Evolutionary conservation across 164 flowering plant species (phyloP).

Genomic region (Magnolia officinalis): DNA sequence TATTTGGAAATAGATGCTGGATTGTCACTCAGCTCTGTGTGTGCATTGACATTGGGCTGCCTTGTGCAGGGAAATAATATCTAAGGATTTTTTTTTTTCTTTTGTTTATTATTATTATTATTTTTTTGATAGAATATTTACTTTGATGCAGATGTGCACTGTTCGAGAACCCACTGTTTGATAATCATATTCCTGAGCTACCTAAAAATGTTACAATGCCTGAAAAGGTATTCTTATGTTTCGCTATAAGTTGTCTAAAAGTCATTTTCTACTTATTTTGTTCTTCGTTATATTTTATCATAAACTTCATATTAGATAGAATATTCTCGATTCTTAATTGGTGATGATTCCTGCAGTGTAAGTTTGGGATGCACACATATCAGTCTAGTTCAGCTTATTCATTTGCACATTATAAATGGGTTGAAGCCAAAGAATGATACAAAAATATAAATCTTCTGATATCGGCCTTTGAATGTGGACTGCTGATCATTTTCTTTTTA

Average conservation of each 20-base stretch:
- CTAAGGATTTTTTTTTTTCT: background rate
- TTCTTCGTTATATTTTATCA: background rate
- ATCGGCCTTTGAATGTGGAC: no score
- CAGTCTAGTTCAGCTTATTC: background rate
- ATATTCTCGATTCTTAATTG: no score
- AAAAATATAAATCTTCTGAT: no score
- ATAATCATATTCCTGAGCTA: slow-evolving; percentile 21
- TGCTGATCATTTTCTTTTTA: no score
- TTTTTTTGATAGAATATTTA: no score
- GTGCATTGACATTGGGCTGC: background rate
- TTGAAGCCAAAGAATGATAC: no score
- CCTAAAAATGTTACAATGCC: slow-evolving; percentile 14
- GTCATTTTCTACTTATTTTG: background rate
- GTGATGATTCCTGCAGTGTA: no score
- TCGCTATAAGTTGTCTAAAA: background rate
- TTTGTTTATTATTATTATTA: no score
- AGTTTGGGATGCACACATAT: background rate
- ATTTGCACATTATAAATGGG: background rate
- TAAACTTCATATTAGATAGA: background rate
- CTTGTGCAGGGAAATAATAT: no score
- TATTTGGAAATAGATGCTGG: background rate
- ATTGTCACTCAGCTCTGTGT: background rate
- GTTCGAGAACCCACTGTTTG: slow-evolving; percentile 16
- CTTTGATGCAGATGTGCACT: slow-evolving; percentile 23
- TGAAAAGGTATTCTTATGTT: slow-evolving; percentile 17